Conservation (phyloP, 1,284 basidiomycete genomes). For the Leccinum subrobustum region DNA sequence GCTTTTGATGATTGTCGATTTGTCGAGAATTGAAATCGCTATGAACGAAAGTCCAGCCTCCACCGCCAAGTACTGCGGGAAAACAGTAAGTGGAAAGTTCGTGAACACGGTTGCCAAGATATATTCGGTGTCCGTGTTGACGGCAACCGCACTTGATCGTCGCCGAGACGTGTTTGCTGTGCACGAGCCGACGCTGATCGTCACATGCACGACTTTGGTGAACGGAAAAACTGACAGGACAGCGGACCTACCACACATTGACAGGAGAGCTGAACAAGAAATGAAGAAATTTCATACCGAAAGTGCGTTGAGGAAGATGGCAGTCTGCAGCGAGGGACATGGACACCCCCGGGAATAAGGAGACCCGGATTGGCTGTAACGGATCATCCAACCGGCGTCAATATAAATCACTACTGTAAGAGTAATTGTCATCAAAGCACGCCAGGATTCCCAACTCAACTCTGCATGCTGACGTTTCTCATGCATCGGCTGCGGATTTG, state of each 20-base stretch:
- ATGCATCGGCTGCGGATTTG: slow-evolving; percentile 14
- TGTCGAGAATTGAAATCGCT: slow-evolving; percentile 14
- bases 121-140: slow-evolving; percentile 22
- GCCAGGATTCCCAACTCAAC: slow-evolving; percentile 4
- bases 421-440: slow-evolving; percentile 1
- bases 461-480: slow-evolving; percentile 18
- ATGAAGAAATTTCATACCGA: slow-evolving; percentile 25
- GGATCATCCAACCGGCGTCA: slow-evolving; percentile 31
- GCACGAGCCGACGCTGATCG: slow-evolving; percentile 32
- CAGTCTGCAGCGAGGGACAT: slow-evolving; percentile 7
- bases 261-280: slow-evolving; percentile 13
- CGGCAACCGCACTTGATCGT: slow-evolving; percentile 35
- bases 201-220: slow-evolving; percentile 11
- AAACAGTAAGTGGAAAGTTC: slow-evolving; percentile 18
- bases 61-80: slow-evolving; percentile 21
- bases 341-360: slow-evolving; percentile 2
- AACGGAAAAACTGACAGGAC: slow-evolving; percentile 13
- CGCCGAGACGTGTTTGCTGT: slow-evolving; percentile 33
- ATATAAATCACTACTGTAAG: slow-evolving; percentile 4
- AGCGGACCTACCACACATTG: slow-evolving; percentile 10
- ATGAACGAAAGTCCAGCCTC: slow-evolving; percentile 32
- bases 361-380: slow-evolving; percentile 22
- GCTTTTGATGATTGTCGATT: slow-evolving; percentile 21
- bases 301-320: slow-evolving; percentile 13
- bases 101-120: slow-evolving; percentile 32